A percentile compares a stretch with the other conserved stretches of the same genome.
Evolutionary conservation across 2,329 filamentous ascomycete genomes (phyloP).

Genomic region (Neonectria faginata): DNA sequence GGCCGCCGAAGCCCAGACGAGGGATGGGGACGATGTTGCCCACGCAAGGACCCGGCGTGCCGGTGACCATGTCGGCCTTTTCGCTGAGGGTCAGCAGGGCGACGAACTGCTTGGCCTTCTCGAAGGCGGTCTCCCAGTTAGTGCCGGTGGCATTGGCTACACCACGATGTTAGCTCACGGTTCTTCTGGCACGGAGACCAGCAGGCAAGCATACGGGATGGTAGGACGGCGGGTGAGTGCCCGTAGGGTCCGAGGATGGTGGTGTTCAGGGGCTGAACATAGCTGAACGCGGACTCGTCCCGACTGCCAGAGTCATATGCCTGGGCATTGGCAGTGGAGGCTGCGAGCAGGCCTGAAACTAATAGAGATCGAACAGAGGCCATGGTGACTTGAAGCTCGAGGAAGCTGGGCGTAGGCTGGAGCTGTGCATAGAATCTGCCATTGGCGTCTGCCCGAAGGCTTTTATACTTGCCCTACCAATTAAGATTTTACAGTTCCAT

Average conservation of each 20-base stretch:
- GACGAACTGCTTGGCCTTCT: constrained; percentile 52
- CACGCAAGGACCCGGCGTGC: constrained; percentile 49
- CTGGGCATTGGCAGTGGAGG: constrained; percentile 44
- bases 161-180: constrained; percentile 24
- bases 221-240: constrained; percentile 52
- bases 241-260: constrained; percentile 56
- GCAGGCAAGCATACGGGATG: constrained; percentile 50
- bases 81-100: constrained; percentile 46
- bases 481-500: neutral
- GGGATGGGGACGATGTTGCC: constrained; percentile 54
- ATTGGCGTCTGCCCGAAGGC: constrained; percentile 17
- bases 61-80: constrained; percentile 51
- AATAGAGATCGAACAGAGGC: constrained; percentile 51
- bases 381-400: constrained; percentile 33
- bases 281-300: constrained; percentile 49
- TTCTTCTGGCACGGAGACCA: neutral
- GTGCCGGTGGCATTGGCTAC: constrained; percentile 53
- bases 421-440: constrained; percentile 10
- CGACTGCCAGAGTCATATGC: constrained; percentile 41
- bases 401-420: constrained; percentile 20
- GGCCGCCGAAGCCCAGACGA: constrained; percentile 56
- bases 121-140: constrained; percentile 52
- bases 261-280: constrained; percentile 56
- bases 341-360: constrained; percentile 49
- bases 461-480: constrained; percentile 17